Base-by-base conservation (phyloP, 495 filamentous ascomycete genomes). In the Penicillium ochrochloron region DNA sequence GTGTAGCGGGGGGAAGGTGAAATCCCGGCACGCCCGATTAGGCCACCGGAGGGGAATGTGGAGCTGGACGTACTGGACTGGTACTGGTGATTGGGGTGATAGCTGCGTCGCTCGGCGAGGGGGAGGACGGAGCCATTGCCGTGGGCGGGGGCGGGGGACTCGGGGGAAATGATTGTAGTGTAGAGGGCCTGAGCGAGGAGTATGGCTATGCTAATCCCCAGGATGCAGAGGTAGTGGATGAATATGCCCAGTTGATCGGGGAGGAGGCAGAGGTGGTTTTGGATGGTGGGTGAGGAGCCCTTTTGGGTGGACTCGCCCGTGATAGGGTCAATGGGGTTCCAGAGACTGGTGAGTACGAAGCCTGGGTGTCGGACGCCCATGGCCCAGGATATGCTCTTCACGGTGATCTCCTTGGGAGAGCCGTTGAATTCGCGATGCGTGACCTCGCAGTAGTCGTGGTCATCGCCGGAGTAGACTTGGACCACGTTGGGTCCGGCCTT, bases 361-460 rank as follows among this genome's bases (percentile, higher is more conserved):
- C 93, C 96, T 0, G 96, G 96, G 31, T 85, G 87, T 0, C 90
- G 84, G 25, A 99, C 91, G n/a, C 96, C 94, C 95, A 98, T 98
- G 7, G 93, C 92, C 92, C 92, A 97, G 65, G 88, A 93, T 42
- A 96, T 82, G 66, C 88, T 91, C 76, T 99, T 99, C 60, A 98
- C 93, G 0, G 96, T 98, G 66, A 97, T 94, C 69, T 99, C 96
- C 29, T 82, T 85, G 1, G 94, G 89, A 0, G 85, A 85, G 46
- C 84, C 85, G 11, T 82, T 85, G 62, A 87, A 90, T 53, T 88
- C 83, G 12, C 80, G 82, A 72, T 99, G 96, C 2, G 85, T 77
- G 27, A 98, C 76, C 60, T 97, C 93, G 76, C 96, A 99, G 78
- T 98, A 97, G 75, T 99, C 96, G 76, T 99, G 96, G 75, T 99